Evolutionary conservation across 2,329 filamentous ascomycete genomes (phyloP), one percentile per base, ranked within the genome.

Genomic region (Rhynchosporium graminicola): DNA sequence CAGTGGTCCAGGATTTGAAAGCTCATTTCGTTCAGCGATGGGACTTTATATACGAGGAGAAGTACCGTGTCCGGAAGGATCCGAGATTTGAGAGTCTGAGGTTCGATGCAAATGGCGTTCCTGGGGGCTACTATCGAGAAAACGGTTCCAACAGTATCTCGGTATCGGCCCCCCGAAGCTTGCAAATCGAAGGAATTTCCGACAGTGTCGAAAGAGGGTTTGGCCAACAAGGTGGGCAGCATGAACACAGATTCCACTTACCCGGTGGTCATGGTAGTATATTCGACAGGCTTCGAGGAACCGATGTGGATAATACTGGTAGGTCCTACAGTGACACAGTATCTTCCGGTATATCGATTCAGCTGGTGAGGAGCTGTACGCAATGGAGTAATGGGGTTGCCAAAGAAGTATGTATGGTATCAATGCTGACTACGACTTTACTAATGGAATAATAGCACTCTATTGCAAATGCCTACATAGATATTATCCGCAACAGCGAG

Each of bases 11-110:
- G 65, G 92, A 90, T 74, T 80, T 97, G 38, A 80, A 86, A 38
- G 82, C 84, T 4, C 92, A 97, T 74, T 97, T 97, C 70, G 82
- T 87, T 1, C 89, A 96, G 72, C 81, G 92, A 69, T 97, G 93
- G 92, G 97, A 97, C 77, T 96, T 91, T 73, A 93, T 97, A 67
- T 96, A 86, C 67, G 82, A 87, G 61, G 86, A 89, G 57, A 97
- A 97, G 75, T 97, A 97, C 73, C 72, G 76, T 58, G 62, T 68
- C 73, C 77, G 82, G 54, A 76, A 79, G 0, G 80, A 80, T 43
- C 83, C 83, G 68, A 68, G 65, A 62, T 86, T 87, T 56, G 57
- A 38, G 4, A 5, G 62, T 26, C 50, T 74, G 29, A 63, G 55
- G 7, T 64, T 72, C 43, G 59, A 48, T 8, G 33, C 58, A 2